phyloP scores from a whole-genome alignment of 345 rosid species.

The Arabidopsis thaliana region TAIR10.1 NC_003074.8:14753001-14753500 shows the following conservation, averaged over 20 bases:
- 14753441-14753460: conserved; percentile 5
- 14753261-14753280: conserved; percentile 86
- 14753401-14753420: neutral
- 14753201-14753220: conserved; percentile 84
- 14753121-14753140: neutral
- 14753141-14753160: conserved; percentile 41
- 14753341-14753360: conserved; percentile 7
- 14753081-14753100: conserved; percentile 29
- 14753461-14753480: neutral
- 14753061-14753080: conserved; percentile 96
- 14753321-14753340: conserved; percentile 19
- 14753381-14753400: conserved; percentile 9
- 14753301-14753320: conserved; percentile 25
- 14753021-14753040: conserved; percentile 91
- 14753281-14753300: conserved; percentile 69
- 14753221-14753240: conserved; percentile 91
- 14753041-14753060: conserved; percentile 88
- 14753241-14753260: conserved; percentile 91
- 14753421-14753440: neutral
- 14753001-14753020: conserved; percentile 92
- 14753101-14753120: conserved; percentile 7
- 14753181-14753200: conserved; percentile 98
- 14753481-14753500: neutral
- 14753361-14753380: conserved; percentile 1
- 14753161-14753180: conserved; percentile 89